Percentiles rank a stretch among this genome's conserved stretches.
Evolutionary conservation across 106 monocot species (phyloP).

Genomic region (Xerophyta viscosa): DNA sequence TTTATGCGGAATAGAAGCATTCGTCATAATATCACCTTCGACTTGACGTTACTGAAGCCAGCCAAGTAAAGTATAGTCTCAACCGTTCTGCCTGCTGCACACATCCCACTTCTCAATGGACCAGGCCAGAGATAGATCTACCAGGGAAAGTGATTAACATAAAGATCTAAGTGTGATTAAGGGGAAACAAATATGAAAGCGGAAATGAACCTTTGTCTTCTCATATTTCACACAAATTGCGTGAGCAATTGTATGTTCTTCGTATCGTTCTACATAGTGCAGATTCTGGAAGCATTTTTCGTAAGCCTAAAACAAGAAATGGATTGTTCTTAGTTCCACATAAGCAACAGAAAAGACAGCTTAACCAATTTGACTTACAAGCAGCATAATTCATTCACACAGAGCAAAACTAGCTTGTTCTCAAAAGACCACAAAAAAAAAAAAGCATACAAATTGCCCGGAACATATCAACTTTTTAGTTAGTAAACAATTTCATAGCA

Average conservation of each 20-base stretch:
- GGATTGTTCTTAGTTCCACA: too few relatives aligned
- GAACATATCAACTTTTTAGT: too few relatives aligned
- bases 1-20: background rate
- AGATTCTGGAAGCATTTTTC: slow-evolving; percentile 85
- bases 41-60: slow-evolving; percentile 88
- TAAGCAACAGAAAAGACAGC: too few relatives aligned
- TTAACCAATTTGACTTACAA: too few relatives aligned
- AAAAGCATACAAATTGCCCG: too few relatives aligned
- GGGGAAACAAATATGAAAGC: background rate
- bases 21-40: slow-evolving; percentile 45
- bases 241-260: slow-evolving; percentile 81
- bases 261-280: slow-evolving; percentile 77
- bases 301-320: slow-evolving; percentile 40
- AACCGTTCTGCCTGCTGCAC: slow-evolving; percentile 51
- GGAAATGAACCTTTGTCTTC: slow-evolving; percentile 48
- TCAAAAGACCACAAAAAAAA: too few relatives aligned
- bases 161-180: too few relatives aligned
- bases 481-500: too few relatives aligned
- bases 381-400: too few relatives aligned
- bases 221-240: slow-evolving; percentile 61
- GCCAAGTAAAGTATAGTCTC: slow-evolving; percentile 85
- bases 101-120: slow-evolving; percentile 57
- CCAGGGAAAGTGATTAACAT: slow-evolving; percentile 1
- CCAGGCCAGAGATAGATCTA: slow-evolving; percentile 80
- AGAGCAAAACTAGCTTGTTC: too few relatives aligned